Percentiles rank a stretch among this genome's conserved stretches.
These are phyloP conservation scores for Rhizophora mangle DNA, from an alignment of 345 rosid species.

Conservation along the genomic window DNA sequence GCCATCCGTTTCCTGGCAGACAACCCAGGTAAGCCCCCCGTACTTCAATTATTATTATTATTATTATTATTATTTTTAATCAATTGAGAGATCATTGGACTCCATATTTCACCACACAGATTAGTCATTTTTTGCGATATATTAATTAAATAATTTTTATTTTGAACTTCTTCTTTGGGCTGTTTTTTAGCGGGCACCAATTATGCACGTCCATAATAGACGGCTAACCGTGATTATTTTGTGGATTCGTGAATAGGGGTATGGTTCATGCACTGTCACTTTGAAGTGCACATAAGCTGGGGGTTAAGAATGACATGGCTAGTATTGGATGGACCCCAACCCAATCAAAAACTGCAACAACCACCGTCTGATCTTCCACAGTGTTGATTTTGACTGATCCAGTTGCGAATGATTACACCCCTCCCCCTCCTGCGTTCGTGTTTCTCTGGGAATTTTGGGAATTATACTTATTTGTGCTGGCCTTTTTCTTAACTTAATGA, in stretches of 20 bases:
- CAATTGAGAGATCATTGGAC: background rate
- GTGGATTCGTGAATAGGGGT: slow-evolving; percentile 11
- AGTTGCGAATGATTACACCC: background rate
- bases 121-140: background rate
- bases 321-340: slow-evolving; percentile 19
- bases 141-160: background rate
- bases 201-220: no score
- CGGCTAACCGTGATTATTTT: background rate
- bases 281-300: slow-evolving; percentile 30
- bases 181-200: no score
- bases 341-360: slow-evolving; percentile 25
- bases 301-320: slow-evolving; percentile 31
- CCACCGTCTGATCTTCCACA: slow-evolving; percentile 30
- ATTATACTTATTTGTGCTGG: background rate
- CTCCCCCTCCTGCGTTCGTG: no score
- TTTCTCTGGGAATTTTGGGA: no score
- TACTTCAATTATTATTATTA: no score
- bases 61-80: no score
- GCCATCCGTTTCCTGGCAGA: slow-evolving; percentile 27
- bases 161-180: background rate
- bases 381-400: slow-evolving; percentile 15
- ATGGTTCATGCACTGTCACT: slow-evolving; percentile 32
- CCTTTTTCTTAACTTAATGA: background rate
- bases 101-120: background rate
- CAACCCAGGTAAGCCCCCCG: slow-evolving; percentile 17